These are phyloP conservation scores for Cryphonectria naterciae DNA, from an alignment of 2,329 filamentous ascomycete species.

Conservation along the genomic window DNA sequence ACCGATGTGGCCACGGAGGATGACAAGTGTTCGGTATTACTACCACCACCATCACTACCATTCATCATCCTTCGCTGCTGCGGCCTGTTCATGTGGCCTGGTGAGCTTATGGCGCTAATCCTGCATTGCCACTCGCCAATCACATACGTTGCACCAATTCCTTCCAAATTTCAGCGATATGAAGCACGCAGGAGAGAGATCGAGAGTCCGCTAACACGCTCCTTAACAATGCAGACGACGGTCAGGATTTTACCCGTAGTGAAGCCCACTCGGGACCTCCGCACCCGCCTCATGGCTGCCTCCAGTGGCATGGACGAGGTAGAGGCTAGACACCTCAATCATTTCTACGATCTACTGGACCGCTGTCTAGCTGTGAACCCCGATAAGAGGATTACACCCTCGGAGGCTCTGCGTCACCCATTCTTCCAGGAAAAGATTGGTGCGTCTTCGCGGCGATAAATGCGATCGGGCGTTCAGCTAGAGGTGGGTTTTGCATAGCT, in stretches of 20 bases:
- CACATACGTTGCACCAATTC: slow-evolving; percentile 19
- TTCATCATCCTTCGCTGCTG: slow-evolving; percentile 21
- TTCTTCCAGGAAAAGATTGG: slow-evolving; percentile 67
- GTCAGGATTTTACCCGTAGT: slow-evolving; percentile 69
- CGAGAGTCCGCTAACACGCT: slow-evolving; percentile 28
- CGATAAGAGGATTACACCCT: slow-evolving; percentile 85
- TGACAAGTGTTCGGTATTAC: slow-evolving; percentile 11
- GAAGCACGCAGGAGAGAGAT: slow-evolving; percentile 1
- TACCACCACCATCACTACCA: slow-evolving; percentile 6
- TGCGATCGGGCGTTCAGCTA: not conserved
- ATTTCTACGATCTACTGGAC: slow-evolving; percentile 87
- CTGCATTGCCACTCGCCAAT: not conserved
- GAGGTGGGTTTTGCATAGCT: not conserved
- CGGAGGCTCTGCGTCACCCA: slow-evolving; percentile 84
- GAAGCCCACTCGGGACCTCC: slow-evolving; percentile 81
- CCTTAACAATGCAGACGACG: slow-evolving; percentile 56
- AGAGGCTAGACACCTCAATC: slow-evolving; percentile 76
- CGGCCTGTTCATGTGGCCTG: slow-evolving; percentile 20
- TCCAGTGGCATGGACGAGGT: slow-evolving; percentile 73
- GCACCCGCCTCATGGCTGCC: slow-evolving; percentile 75
- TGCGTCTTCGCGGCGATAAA: slow-evolving; percentile 23
- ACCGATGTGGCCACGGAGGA: slow-evolving; percentile 16
- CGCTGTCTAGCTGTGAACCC: slow-evolving; percentile 88
- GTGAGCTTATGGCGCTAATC: slow-evolving; percentile 10
- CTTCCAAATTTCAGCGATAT: slow-evolving; percentile 16